Evolutionary conservation across 2,329 filamentous ascomycete species (phyloP).

Genomic region (Tolypocladium ophioglossoides): DNA sequence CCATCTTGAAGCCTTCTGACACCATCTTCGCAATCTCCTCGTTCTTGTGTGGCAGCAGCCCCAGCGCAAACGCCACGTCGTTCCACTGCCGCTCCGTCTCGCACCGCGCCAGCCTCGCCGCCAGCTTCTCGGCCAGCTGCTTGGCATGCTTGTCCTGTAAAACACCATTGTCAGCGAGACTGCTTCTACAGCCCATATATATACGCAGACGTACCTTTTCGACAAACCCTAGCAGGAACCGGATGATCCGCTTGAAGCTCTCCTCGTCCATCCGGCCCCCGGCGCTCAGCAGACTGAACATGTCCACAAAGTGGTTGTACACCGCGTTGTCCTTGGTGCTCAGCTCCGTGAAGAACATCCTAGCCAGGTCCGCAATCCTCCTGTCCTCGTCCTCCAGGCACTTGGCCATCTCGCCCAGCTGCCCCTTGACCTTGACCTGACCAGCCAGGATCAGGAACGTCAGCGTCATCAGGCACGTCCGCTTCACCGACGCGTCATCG

Average conservation of each 20-base stretch:
- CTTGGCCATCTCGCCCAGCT: slow-evolving; percentile 98
- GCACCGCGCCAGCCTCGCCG: slow-evolving; percentile 72
- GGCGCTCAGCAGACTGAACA: slow-evolving; percentile 87
- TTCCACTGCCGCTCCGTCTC: slow-evolving; percentile 96
- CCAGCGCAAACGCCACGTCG: slow-evolving; percentile 87
- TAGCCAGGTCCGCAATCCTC: slow-evolving; percentile 81
- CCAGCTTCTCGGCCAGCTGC: slow-evolving; percentile 85
- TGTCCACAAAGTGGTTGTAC: slow-evolving; percentile 98
- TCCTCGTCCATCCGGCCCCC: slow-evolving; percentile 76
- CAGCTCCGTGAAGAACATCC: slow-evolving; percentile 98
- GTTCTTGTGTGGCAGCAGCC: slow-evolving; percentile 83
- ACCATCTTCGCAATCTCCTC: slow-evolving; percentile 76
- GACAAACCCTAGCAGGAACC: slow-evolving; percentile 90
- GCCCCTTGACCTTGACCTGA: slow-evolving; percentile 98
- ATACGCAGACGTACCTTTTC: slow-evolving; percentile 63
- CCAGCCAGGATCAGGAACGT: slow-evolving; percentile 95
- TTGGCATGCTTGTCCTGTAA: slow-evolving; percentile 89
- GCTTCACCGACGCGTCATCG: slow-evolving; percentile 78
- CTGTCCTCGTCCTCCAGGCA: slow-evolving; percentile 95
- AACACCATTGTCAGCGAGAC: slow-evolving; percentile 7
- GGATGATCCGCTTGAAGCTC: slow-evolving; percentile 74
- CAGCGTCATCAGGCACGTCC: slow-evolving; percentile 95
- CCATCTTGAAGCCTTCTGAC: slow-evolving; percentile 63
- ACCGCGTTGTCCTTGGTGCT: slow-evolving; percentile 98
- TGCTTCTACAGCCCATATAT: too few relatives aligned